Evolutionary conservation across 2,329 filamentous ascomycete species (phyloP).

Genomic region (Penicillium sp.): DNA sequence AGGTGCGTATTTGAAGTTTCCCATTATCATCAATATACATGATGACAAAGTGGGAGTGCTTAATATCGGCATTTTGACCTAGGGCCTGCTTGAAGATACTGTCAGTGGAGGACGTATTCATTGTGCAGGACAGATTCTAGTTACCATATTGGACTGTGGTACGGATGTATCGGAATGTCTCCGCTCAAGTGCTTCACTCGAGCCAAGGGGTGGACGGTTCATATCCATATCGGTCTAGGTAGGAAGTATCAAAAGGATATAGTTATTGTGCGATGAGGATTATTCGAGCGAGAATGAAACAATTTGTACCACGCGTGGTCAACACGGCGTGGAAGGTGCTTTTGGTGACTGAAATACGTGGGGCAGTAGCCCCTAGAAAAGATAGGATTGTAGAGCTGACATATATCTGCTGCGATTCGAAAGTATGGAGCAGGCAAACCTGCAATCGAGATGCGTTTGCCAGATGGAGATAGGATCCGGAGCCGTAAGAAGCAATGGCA

Average conservation of each 20-base stretch:
- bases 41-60: constrained; percentile 36
- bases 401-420: not conserved
- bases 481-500: not conserved
- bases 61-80: constrained; percentile 17
- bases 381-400: not conserved
- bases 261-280: not conserved
- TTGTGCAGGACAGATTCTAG: not conserved
- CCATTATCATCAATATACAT: constrained; percentile 37
- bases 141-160: constrained; percentile 18
- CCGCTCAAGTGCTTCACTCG: constrained; percentile 16
- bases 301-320: not conserved
- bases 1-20: constrained; percentile 30
- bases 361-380: not conserved
- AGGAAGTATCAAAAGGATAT: not conserved
- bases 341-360: not conserved
- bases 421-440: not conserved
- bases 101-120: not conserved
- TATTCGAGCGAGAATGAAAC: not conserved
- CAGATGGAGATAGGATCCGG: constrained; percentile 13
- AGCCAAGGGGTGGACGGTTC: constrained; percentile 12
- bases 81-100: constrained; percentile 1
- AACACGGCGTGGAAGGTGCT: not conserved
- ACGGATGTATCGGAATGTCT: constrained; percentile 21
- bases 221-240: constrained; percentile 11
- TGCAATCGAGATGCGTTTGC: not conserved